A percentile compares a stretch with the other conserved stretches of the same genome.
phyloP scores from a whole-genome alignment of 768 basidiomycete genomes.

The Boletus fagicola region DNA sequence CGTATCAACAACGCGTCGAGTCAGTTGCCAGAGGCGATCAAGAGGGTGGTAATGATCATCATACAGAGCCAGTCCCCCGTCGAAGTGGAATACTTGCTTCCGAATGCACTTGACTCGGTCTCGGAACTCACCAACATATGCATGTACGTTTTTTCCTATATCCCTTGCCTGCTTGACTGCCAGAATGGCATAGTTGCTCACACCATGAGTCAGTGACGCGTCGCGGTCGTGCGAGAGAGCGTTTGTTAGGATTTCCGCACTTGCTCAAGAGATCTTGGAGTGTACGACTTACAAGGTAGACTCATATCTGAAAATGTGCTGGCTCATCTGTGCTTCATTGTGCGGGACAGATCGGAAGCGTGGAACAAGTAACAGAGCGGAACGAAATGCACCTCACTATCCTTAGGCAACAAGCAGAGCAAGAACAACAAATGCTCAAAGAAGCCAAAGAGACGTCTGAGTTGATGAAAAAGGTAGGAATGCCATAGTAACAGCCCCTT shows the following conservation, averaged over 20 bases:
- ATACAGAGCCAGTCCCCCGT: slow-evolving; percentile 7
- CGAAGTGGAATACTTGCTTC: slow-evolving; percentile 16
- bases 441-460: slow-evolving; percentile 18
- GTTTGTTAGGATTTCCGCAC: slow-evolving; percentile 14
- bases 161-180: neutral
- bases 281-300: slow-evolving; percentile 19
- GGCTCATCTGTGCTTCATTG: neutral
- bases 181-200: neutral
- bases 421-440: slow-evolving; percentile 12
- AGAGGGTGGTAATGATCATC: slow-evolving; percentile 14
- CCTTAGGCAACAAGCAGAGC: slow-evolving; percentile 13
- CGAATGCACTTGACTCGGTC: slow-evolving; percentile 19
- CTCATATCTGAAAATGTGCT: neutral
- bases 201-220: slow-evolving; percentile 5
- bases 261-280: slow-evolving; percentile 21
- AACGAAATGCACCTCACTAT: slow-evolving; percentile 19
- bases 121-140: slow-evolving; percentile 21
- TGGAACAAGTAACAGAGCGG: slow-evolving; percentile 9
- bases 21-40: slow-evolving; percentile 19
- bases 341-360: slow-evolving; percentile 8
- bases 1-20: slow-evolving; percentile 21
- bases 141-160: slow-evolving; percentile 2
- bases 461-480: slow-evolving; percentile 16
- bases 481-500: too few relatives aligned
- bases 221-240: slow-evolving; percentile 16